Conservation (phyloP, 2,329 filamentous ascomycete genomes). For the Fusarium sp. region DNA sequence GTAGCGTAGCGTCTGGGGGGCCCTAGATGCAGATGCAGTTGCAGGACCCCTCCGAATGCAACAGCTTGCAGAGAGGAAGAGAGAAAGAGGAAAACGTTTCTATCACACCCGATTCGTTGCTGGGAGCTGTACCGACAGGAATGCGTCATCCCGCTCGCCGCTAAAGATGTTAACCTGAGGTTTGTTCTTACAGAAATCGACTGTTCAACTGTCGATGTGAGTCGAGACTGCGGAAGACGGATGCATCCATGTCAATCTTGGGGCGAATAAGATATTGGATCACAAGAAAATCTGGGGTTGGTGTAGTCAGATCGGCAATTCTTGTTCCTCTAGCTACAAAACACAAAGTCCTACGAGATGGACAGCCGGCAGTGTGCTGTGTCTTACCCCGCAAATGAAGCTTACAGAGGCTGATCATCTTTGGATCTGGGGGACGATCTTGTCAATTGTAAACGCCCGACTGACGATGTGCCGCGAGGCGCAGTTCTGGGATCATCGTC, state of each 20-base stretch:
- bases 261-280: neutral
- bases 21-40: neutral
- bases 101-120: constrained; percentile 39
- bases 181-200: neutral
- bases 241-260: constrained; percentile 4
- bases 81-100: neutral
- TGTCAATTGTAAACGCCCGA: constrained; percentile 16
- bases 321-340: neutral
- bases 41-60: constrained; percentile 22
- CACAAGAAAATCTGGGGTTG: constrained; percentile 20
- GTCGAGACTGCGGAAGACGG: neutral
- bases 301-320: constrained; percentile 12
- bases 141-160: constrained; percentile 45
- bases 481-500: constrained; percentile 7
- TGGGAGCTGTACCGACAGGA: constrained; percentile 40
- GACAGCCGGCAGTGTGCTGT: constrained; percentile 16
- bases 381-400: constrained; percentile 32
- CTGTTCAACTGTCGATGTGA: neutral
- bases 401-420: constrained; percentile 18
- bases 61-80: neutral
- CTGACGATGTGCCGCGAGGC: constrained; percentile 14
- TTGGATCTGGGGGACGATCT: constrained; percentile 24
- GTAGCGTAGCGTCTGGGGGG: neutral
- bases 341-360: neutral
- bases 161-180: constrained; percentile 9